Percentiles rank a stretch among this genome's conserved stretches.
Evolutionary conservation across 768 basidiomycete species (phyloP).

Genomic region (Pleurotus platypus): DNA sequence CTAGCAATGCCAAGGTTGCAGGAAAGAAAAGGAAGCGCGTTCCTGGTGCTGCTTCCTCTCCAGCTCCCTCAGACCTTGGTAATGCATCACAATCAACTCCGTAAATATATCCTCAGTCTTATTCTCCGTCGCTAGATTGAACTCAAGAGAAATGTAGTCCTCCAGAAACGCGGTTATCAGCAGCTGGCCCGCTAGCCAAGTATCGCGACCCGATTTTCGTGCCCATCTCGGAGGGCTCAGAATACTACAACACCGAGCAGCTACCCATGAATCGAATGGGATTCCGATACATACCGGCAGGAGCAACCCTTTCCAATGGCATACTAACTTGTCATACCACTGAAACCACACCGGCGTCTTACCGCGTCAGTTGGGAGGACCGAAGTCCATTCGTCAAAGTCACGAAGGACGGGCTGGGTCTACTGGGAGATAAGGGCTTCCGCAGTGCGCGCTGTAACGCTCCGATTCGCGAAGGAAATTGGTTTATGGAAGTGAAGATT

Average conservation of each 20-base stretch:
- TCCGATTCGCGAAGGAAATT: constrained; percentile 82
- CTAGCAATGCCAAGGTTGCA: constrained; percentile 22
- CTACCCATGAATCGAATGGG: constrained; percentile 73
- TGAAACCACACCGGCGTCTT: constrained; percentile 67
- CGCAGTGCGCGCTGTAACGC: constrained; percentile 88
- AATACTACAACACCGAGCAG: constrained; percentile 66
- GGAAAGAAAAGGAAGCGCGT: constrained; percentile 56
- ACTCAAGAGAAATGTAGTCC: constrained; percentile 31
- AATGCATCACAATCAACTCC: constrained; percentile 31
- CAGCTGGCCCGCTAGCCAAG: constrained; percentile 53
- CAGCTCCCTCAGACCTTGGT: constrained; percentile 53
- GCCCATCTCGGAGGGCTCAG: constrained; percentile 50
- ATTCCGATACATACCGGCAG: constrained; percentile 78
- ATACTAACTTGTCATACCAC: constrained; percentile 72
- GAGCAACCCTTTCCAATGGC: constrained; percentile 58
- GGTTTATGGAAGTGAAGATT: constrained; percentile 92
- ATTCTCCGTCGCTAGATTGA: constrained; percentile 6
- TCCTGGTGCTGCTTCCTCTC: constrained; percentile 46
- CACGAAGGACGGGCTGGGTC: constrained; percentile 70
- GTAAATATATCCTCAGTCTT: constrained; percentile 11
- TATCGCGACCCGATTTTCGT: constrained; percentile 73
- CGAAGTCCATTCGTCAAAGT: constrained; percentile 77
- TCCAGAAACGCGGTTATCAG: constrained; percentile 64
- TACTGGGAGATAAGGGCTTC: constrained; percentile 86
- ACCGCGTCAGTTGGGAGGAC: constrained; percentile 88